Base-by-base conservation (phyloP, 208 protist species). In the Strigomonas culicis region DNA sequence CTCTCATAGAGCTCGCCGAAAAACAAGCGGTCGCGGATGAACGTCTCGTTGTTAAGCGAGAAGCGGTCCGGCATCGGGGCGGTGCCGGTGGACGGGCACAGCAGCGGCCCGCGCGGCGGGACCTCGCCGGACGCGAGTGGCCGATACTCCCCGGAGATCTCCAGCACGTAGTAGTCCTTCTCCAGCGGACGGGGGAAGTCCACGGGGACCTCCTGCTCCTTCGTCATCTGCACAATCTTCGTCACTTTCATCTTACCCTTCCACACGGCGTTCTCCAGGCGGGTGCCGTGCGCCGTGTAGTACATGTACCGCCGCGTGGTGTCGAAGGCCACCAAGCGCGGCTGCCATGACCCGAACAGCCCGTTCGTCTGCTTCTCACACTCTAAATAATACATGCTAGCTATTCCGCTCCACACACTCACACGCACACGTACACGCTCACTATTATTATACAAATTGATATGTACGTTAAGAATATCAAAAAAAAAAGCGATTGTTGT, bases 301-400 rank as follows among this genome's bases (percentile, higher is more conserved):
- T 74, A 79, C 11, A 79, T 22, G 28, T 79, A 57, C 28, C 73
- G 73, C 25, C 73, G 67, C 50, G 57, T 63, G 7, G 68, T 63
- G 59, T 79, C 73, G 21, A 79, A 69, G 25, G 59, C 73, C n/a
- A 79, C 47, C 13, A 77, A 47, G 19, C 80, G 84, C 51, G 68
- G 34, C 31, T 76, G 67, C 80, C 84, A 90, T 13, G 47, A 44
- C 1, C 72, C 67, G 34, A 79, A 82, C 25, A 90, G 70, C 46
- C 64, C 59, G 22, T 46, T 75, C 10, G 66, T 61, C 58, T 81
- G 56, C 63, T 90, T 90, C 49, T 90, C 84, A 0, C 66, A 80
- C 43, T 70, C 59, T 0, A 74, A 51, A 68, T 85, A 90, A 59
- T 78, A 87, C 84, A 90, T 90, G 41, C 31, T 7, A 46, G 31